These are phyloP conservation scores for Ascochyta viciae-villosae DNA, from an alignment of 2,329 filamentous ascomycete genomes.

Conservation along the genomic window DNA sequence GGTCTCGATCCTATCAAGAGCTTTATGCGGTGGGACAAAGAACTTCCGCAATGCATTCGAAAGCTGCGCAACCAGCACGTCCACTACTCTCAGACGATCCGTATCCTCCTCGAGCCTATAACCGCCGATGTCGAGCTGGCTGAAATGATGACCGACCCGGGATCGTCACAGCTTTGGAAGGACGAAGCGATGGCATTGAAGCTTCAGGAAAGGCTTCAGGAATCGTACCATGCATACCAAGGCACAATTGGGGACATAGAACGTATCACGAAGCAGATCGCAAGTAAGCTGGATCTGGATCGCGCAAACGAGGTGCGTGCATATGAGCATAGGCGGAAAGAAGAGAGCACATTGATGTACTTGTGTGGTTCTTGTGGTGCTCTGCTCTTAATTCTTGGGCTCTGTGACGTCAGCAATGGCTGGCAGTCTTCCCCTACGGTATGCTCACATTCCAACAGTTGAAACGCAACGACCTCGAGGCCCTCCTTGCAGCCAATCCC, in stretches of 20 bases:
- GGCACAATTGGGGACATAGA: slow-evolving; percentile 47
- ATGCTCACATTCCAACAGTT: slow-evolving; percentile 34
- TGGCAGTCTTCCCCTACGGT: slow-evolving; percentile 14
- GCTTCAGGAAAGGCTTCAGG: slow-evolving; percentile 43
- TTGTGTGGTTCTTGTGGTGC: neutral
- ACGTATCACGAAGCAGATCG: slow-evolving; percentile 45
- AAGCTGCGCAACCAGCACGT: slow-evolving; percentile 49
- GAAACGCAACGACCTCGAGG: slow-evolving; percentile 46
- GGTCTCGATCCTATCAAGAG: slow-evolving; percentile 50
- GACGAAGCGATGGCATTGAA: slow-evolving; percentile 35
- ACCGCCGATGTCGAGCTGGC: slow-evolving; percentile 46
- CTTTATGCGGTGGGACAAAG: slow-evolving; percentile 46
- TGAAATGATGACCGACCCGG: slow-evolving; percentile 45
- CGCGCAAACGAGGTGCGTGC: slow-evolving; percentile 39
- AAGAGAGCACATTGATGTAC: neutral
- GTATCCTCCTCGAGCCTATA: slow-evolving; percentile 46
- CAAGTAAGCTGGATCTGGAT: slow-evolving; percentile 47
- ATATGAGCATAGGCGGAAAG: neutral
- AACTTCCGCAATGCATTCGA: slow-evolving; percentile 45
- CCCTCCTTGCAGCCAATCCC: slow-evolving; percentile 43
- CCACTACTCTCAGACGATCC: slow-evolving; percentile 46
- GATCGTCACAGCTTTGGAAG: slow-evolving; percentile 42
- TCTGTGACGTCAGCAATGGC: neutral
- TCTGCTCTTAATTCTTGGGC: neutral
- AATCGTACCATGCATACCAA: slow-evolving; percentile 46